These are phyloP conservation scores for Colletotrichum musae DNA, from an alignment of 2,329 filamentous ascomycete genomes.

Conservation along the genomic window DNA sequence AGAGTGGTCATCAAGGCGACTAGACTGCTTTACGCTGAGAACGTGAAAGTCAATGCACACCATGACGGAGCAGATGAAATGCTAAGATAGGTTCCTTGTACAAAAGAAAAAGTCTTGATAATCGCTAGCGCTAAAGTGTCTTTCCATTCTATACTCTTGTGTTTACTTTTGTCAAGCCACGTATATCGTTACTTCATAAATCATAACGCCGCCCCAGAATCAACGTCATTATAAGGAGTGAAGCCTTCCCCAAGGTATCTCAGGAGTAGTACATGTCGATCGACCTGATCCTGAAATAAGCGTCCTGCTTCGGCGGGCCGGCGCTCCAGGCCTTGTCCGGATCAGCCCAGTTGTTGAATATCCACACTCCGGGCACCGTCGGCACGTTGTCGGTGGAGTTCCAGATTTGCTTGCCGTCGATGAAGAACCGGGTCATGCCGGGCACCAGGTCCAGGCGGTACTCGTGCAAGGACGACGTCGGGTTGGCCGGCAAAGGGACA, in stretches of 20 bases:
- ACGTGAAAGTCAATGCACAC: no score
- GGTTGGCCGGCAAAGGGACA: constrained; percentile 41
- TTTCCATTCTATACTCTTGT: neutral
- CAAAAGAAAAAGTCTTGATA: no score
- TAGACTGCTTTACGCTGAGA: no score
- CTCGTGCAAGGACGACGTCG: constrained; percentile 47
- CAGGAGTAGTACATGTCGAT: constrained; percentile 45
- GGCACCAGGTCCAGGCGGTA: constrained; percentile 49
- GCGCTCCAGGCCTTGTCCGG: constrained; percentile 47
- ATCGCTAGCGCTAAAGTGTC: no score
- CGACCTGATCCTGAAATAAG: constrained; percentile 39
- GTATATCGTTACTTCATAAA: neutral
- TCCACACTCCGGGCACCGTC: constrained; percentile 44
- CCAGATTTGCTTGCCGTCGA: constrained; percentile 47
- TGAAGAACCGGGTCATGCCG: constrained; percentile 43
- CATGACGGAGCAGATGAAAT: no score
- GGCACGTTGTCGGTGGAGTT: constrained; percentile 46
- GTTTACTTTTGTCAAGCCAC: neutral
- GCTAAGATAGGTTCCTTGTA: no score
- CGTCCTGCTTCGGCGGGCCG: constrained; percentile 46
- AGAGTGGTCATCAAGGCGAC: no score
- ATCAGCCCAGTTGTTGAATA: constrained; percentile 51
- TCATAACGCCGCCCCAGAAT: neutral
- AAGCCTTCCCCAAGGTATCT: no score
- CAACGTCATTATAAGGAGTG: neutral